Evolutionary conservation across 148 eudicot genomes (phyloP).

Genomic region (Rhododendron mucronatum): DNA sequence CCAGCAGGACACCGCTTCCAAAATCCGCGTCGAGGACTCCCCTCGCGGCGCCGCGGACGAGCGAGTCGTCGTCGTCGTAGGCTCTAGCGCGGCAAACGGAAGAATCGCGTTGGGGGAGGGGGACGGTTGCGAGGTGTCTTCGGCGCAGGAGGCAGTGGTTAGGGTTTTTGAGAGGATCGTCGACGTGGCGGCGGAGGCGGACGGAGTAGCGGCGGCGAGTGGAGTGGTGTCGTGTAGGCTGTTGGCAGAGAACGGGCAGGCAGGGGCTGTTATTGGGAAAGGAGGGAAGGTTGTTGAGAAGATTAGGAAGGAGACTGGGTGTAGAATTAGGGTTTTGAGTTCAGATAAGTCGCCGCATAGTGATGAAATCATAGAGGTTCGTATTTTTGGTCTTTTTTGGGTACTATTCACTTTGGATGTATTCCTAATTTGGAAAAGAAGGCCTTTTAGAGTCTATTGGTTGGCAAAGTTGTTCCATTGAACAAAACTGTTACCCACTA

Average conservation of each 20-base stretch:
- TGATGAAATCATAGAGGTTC: not conserved
- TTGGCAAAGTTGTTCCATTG: too few species aligned
- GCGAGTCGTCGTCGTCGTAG: conserved; percentile 48
- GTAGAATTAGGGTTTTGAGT: not conserved
- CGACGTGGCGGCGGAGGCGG: conserved; percentile 54
- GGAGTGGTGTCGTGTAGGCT: not conserved
- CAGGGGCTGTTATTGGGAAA: not conserved
- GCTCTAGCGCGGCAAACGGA: conserved; percentile 9
- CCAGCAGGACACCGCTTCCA: conserved; percentile 42
- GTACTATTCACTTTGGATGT: not conserved
- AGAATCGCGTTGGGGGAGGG: conserved; percentile 14
- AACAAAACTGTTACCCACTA: too few species aligned
- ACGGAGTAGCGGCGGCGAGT: conserved; percentile 9
- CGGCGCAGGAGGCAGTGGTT: conserved; percentile 60
- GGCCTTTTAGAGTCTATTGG: too few species aligned
- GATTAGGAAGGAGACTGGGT: not conserved
- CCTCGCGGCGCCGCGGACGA: conserved; percentile 26
- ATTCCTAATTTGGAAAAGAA: not conserved
- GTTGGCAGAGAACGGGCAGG: not conserved
- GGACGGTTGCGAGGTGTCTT: conserved; percentile 35
- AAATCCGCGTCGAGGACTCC: conserved; percentile 53
- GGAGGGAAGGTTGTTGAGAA: not conserved
- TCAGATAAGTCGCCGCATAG: not conserved
- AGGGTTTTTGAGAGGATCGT: conserved; percentile 76
- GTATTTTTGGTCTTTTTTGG: not conserved